Conservation (phyloP, 306 rosid genomes). For the Cucurbita pepo region DNA sequence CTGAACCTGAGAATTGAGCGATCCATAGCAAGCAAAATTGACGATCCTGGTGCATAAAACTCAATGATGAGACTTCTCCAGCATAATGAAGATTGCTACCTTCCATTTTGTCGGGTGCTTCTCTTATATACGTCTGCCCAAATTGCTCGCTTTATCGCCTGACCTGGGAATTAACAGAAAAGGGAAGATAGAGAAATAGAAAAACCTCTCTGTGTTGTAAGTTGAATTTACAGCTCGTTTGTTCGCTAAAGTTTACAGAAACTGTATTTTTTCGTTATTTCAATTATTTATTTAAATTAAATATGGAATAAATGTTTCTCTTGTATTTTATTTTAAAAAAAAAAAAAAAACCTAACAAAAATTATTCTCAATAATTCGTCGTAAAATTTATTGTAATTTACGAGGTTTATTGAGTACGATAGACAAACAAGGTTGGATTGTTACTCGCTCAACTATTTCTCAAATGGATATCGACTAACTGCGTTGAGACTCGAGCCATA, state of each 20-base stretch:
- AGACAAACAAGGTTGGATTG: too few species aligned
- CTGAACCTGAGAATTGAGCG: constrained; percentile 50
- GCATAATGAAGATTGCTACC: background rate
- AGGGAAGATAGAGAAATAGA: background rate
- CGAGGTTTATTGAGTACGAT: too few species aligned
- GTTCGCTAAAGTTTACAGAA: background rate
- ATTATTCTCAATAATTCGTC: too few species aligned
- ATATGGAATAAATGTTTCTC: background rate
- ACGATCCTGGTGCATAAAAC: background rate
- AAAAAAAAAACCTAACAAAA: too few species aligned
- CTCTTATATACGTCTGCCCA: constrained; percentile 5
- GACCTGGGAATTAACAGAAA: constrained; percentile 3
- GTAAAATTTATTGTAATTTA: too few species aligned
- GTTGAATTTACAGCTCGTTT: background rate
- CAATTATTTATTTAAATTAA: background rate
- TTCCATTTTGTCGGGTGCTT: constrained; percentile 1
- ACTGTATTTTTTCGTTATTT: background rate
- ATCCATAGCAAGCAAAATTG: constrained; percentile 19
- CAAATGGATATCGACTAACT: too few species aligned
- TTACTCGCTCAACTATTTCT: too few species aligned
- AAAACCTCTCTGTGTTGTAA: background rate
- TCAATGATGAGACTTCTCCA: background rate
- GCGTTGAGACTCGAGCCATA: too few species aligned
- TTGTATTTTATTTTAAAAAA: too few species aligned
- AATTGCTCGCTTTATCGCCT: background rate